Base-by-base conservation (phyloP, 768 basidiomycete species). In the Suillus luteus region DNA sequence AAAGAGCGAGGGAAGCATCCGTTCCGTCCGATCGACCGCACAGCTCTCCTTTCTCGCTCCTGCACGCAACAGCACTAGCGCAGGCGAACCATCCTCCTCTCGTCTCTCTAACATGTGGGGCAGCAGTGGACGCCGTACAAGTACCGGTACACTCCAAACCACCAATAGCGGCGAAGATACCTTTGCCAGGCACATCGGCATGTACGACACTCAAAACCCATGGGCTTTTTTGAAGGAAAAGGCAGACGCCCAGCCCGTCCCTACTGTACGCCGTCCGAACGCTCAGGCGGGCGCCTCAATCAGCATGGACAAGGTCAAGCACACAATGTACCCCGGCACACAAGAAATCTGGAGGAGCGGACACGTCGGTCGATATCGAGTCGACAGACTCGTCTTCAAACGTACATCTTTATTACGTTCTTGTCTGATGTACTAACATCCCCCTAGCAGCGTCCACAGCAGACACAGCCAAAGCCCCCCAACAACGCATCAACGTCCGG, bases 271-370 rank as follows among this genome's bases (percentile, higher is more conserved):
- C 59, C 67, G 69, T 63, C 60, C 65, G 48, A 69, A 66, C 51
- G 66, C 40, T 43, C 65, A 64, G 4, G 54, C 70, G 55, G 60
- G 62, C 58, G 24, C 48, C 62, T 52, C 71, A 57, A 57, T 55
- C 4, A 65, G 51, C 12, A 11, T 60, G 9, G 67, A 69, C n/a
- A 69, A 70, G 41, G 40, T 52, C 24, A 64, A 41, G 9, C 70
- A 68, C 27, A 72, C 71, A 27, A 62, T 67, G 33, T 44, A 67
- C 41, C 67, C 75, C 3, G 67, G 72, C 27, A 59, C 70, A 31
- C 84, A 86, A 63, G 91, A 92, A 68, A 77, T 86, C 63, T 93
- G 91, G 91, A 77, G 79, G 57, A 89, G 87, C 68, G 81, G 82
- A 11, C 76, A 83, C 41, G 81, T 87, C 44, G 91, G 91, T 14